These are phyloP conservation scores for Lumnitzera racemosa DNA, from an alignment of 345 rosid species.

Conservation along the genomic window DNA sequence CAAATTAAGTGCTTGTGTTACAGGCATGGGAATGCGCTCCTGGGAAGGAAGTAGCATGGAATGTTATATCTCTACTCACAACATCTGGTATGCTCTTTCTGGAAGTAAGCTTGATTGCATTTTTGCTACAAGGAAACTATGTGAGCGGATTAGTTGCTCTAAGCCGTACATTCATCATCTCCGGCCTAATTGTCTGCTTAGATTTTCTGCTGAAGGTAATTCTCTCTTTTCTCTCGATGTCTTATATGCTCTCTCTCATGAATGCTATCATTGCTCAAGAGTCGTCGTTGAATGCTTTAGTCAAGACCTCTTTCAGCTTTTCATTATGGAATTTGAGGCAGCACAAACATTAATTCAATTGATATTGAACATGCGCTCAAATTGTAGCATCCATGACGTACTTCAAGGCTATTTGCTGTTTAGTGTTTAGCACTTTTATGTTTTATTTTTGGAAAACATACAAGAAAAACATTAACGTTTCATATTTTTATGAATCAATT, in stretches of 20 bases:
- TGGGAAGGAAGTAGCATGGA: constrained; percentile 78
- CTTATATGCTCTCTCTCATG: background rate
- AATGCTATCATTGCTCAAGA: background rate
- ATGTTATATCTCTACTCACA: constrained; percentile 65
- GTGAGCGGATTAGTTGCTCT: constrained; percentile 71
- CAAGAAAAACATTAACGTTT: too few species aligned
- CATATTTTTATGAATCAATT: too few species aligned
- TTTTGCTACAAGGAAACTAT: constrained; percentile 82
- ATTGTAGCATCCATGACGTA: too few species aligned
- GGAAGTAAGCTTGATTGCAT: constrained; percentile 95
- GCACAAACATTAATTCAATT: too few species aligned
- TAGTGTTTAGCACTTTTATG: too few species aligned
- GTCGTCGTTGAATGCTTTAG: too few species aligned
- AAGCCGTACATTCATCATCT: constrained; percentile 66
- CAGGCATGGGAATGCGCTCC: constrained; percentile 86
- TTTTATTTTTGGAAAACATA: too few species aligned
- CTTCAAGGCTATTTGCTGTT: too few species aligned
- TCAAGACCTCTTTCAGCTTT: too few species aligned
- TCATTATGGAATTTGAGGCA: too few species aligned
- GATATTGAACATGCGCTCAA: too few species aligned
- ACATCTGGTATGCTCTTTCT: constrained; percentile 87
- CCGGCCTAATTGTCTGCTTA: constrained; percentile 63
- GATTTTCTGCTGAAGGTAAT: constrained; percentile 84
- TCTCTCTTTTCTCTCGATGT: background rate
- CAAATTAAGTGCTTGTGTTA: too few species aligned